A percentile compares a stretch with the other conserved stretches of the same genome.
Evolutionary conservation across 75 land plant genomes (phyloP).

Genomic region (Selaginella moellendorffii): DNA sequence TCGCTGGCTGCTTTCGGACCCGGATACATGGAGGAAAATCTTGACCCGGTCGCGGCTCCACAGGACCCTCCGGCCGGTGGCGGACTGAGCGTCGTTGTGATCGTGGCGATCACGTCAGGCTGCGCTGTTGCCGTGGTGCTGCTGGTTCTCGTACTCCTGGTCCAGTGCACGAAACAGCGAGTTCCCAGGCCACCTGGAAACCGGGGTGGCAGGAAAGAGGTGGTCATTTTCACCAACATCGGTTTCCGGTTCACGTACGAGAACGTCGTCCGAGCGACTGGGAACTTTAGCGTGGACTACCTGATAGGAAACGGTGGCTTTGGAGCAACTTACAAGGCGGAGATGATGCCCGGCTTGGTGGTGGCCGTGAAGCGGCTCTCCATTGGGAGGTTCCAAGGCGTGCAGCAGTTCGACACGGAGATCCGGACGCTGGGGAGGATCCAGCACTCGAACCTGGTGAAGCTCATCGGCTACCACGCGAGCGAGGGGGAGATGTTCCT

Average conservation of each 20-base stretch:
- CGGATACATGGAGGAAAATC: not conserved
- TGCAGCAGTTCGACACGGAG: conserved; percentile 72
- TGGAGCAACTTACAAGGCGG: conserved; percentile 78
- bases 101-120: conserved; percentile 3
- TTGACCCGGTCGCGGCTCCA: not conserved
- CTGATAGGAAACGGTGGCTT: conserved; percentile 75
- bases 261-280: conserved; percentile 45
- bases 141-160: not conserved
- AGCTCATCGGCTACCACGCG: conserved; percentile 63
- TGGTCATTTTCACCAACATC: conserved; percentile 34
- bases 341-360: conserved; percentile 38
- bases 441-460: conserved; percentile 57
- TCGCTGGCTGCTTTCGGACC: not conserved
- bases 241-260: conserved; percentile 51
- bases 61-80: not conserved
- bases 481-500: conserved; percentile 69
- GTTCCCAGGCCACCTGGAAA: not conserved
- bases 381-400: conserved; percentile 54
- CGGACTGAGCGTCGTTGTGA: conserved; percentile 1
- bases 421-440: conserved; percentile 52
- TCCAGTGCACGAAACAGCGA: conserved; percentile 4
- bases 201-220: conserved; percentile 17
- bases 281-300: conserved; percentile 39
- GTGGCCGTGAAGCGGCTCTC: conserved; percentile 77
- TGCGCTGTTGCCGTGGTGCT: conserved; percentile 4